A percentile compares a stretch with the other conserved stretches of the same genome.
Evolutionary conservation across 495 filamentous ascomycete genomes (phyloP).

Genomic region (Neurospora sp.): DNA sequence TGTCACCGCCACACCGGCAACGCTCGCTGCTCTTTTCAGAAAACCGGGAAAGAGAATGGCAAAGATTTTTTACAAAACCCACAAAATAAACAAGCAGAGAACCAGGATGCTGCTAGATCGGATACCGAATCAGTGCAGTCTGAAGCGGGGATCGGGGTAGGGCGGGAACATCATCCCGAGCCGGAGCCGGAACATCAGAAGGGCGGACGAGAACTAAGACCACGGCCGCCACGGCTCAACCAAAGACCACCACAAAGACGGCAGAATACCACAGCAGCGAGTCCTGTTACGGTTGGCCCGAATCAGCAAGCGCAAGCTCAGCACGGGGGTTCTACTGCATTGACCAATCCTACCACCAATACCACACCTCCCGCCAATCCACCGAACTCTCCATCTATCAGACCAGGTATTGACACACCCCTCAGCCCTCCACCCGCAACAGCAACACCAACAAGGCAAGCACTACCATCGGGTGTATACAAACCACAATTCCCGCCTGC

Average conservation of each 20-base stretch:
- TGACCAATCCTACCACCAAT: neutral
- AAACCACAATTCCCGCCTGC: neutral
- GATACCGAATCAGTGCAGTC: neutral
- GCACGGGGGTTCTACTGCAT: neutral
- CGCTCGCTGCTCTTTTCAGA: neutral
- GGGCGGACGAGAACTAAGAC: neutral
- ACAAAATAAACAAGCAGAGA: neutral
- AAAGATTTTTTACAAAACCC: neutral
- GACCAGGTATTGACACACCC: neutral
- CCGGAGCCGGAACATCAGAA: neutral
- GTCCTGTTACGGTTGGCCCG: neutral
- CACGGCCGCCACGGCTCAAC: neutral
- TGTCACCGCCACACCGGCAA: neutral
- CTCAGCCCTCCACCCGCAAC: neutral
- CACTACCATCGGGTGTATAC: neutral
- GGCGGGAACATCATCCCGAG: neutral
- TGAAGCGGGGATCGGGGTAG: neutral
- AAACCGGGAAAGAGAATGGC: neutral
- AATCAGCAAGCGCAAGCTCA: neutral
- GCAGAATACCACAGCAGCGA: neutral
- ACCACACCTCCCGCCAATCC: neutral
- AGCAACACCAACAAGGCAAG: neutral
- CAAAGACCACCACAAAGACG: neutral
- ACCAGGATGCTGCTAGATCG: neutral
- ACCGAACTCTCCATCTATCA: neutral